Evolutionary conservation across 352 stramenopile genomes (phyloP).

Genomic region (Vaucheria bursata): DNA sequence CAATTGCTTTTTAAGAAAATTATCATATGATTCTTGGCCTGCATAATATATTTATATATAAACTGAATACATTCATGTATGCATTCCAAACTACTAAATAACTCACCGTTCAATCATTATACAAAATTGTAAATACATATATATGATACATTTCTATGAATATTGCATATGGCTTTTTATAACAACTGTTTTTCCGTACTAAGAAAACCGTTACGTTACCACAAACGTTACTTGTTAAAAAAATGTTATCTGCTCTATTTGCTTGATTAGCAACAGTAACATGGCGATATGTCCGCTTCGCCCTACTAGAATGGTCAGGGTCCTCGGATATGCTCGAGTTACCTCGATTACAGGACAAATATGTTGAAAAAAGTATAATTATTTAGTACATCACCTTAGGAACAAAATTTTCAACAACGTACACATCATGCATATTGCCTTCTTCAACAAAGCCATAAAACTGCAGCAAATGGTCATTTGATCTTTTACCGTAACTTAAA

Average conservation of each 20-base stretch:
- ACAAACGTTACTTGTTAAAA: not conserved
- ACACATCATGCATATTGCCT: slow-evolving; percentile 47
- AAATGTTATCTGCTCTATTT: not conserved
- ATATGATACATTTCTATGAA: no score
- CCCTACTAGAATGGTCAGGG: not conserved
- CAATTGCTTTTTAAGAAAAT: no score
- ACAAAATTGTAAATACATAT: no score
- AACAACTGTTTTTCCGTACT: no score
- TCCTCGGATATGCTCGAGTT: not conserved
- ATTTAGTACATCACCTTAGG: not conserved
- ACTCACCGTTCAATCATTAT: no score
- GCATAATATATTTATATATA: no score
- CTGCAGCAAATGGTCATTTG: slow-evolving; percentile 49
- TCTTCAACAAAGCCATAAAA: slow-evolving; percentile 52
- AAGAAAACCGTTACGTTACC: not conserved
- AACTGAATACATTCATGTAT: no score
- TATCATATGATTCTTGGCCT: not conserved
- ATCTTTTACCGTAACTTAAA: slow-evolving; percentile 47
- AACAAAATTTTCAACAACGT: slow-evolving; percentile 45
- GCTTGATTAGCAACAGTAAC: not conserved
- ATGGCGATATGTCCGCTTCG: not conserved
- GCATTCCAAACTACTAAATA: no score
- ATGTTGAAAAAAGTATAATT: not conserved
- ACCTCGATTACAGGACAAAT: not conserved
- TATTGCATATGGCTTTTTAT: no score